Percentiles rank a stretch among this genome's conserved stretches.
These are phyloP conservation scores for Wickerhamomyces sp. DNA, from an alignment of 1,139 yeast genomes.

Conservation along the genomic window DNA sequence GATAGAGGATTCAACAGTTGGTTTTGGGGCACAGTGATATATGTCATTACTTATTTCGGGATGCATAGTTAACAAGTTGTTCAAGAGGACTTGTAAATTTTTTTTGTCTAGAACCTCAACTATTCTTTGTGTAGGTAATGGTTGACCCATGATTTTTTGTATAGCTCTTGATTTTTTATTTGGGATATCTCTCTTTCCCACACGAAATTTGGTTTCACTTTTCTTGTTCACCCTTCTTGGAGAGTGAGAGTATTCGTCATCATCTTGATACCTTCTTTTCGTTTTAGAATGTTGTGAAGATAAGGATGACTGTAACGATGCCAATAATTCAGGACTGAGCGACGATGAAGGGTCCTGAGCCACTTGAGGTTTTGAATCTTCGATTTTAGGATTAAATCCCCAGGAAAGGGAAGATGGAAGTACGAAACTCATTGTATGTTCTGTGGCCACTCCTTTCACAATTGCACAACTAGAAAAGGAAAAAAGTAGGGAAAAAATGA, in stretches of 20 bases:
- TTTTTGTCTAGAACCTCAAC: conserved; percentile 63
- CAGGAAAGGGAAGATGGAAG: conserved; percentile 17
- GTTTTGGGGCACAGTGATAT: conserved; percentile 50
- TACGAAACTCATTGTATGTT: conserved; percentile 12
- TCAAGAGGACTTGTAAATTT: conserved; percentile 49
- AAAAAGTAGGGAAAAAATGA: neutral
- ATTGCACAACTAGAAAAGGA: neutral
- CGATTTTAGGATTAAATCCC: conserved; percentile 17
- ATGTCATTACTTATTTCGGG: conserved; percentile 61
- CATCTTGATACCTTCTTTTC: conserved; percentile 19
- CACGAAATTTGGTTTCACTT: conserved; percentile 13
- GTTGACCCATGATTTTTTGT: conserved; percentile 27
- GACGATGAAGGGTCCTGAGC: conserved; percentile 1
- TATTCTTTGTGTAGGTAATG: conserved; percentile 54
- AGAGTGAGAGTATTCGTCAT: conserved; percentile 8
- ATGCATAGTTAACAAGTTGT: conserved; percentile 48
- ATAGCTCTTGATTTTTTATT: conserved; percentile 12
- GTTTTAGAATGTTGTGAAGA: conserved; percentile 4
- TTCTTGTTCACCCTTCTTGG: conserved; percentile 6
- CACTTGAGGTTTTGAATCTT: neutral
- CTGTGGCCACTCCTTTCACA: neutral
- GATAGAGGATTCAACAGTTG: conserved; percentile 50
- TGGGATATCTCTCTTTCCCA: conserved; percentile 12
- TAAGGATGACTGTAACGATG: conserved; percentile 6
- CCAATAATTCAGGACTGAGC: conserved; percentile 3